Conservation (phyloP, 2,329 filamentous ascomycete genomes). For the Neodidymelliopsis sp. region DNA sequence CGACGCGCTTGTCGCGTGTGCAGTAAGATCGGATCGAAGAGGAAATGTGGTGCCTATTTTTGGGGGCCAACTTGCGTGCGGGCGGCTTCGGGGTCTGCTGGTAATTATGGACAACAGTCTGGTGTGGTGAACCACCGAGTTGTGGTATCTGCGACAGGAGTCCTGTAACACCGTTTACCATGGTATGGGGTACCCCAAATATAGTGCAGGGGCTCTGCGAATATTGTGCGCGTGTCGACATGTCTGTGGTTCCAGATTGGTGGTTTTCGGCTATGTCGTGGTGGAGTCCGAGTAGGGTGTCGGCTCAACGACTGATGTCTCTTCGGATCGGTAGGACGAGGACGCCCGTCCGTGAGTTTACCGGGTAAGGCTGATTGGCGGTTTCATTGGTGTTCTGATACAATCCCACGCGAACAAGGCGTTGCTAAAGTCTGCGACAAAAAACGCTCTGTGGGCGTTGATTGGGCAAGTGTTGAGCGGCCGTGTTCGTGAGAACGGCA, state of each 20-base stretch:
- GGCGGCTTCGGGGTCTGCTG: constrained; percentile 1
- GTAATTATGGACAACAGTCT: constrained; percentile 2
- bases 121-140: constrained; percentile 13
- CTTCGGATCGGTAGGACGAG: constrained; percentile 5
- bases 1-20: constrained; percentile 39
- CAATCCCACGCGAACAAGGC: neutral
- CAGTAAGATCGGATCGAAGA: constrained; percentile 13
- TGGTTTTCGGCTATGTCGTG: constrained; percentile 3
- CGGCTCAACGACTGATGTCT: neutral
- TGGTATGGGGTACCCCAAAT: constrained; percentile 4
- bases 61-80: constrained; percentile 23
- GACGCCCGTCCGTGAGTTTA: neutral
- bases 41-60: constrained; percentile 34
- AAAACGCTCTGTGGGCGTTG: neutral
- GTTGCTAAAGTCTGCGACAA: constrained; percentile 4
- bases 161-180: constrained; percentile 1
- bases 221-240: constrained; percentile 1
- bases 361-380: neutral
- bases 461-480: constrained; percentile 4
- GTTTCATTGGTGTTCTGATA: constrained; percentile 2
- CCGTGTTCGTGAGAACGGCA: too few species aligned
- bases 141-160: constrained; percentile 7
- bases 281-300: neutral
- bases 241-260: constrained; percentile 2
- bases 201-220: constrained; percentile 3